A percentile compares a stretch with the other conserved stretches of the same genome.
Conservation (phyloP, 371 early-diverging fungal species). For the Lichtheimia ramosa region DNA sequence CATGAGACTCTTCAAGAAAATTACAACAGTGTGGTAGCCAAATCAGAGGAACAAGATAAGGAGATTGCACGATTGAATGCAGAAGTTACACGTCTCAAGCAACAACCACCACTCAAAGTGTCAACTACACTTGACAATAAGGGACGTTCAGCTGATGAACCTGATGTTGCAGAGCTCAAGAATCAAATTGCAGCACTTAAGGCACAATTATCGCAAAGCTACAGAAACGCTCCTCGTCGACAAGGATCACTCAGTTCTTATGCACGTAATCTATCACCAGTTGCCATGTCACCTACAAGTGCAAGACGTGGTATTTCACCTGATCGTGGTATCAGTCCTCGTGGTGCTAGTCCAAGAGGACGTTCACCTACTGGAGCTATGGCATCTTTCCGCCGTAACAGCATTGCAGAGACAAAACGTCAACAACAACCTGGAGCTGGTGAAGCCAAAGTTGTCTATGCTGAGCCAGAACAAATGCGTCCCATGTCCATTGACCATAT, state of each 20-base stretch:
- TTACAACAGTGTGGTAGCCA: constrained; percentile 51
- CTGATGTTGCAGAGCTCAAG: constrained; percentile 47
- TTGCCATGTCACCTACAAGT: constrained; percentile 20
- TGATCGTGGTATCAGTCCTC: constrained; percentile 23
- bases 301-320: constrained; percentile 35
- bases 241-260: constrained; percentile 40
- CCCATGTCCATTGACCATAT: constrained; percentile 46
- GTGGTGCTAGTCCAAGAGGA: constrained; percentile 32
- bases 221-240: constrained; percentile 40
- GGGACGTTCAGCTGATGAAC: constrained; percentile 8
- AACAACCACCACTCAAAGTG: constrained; percentile 21
- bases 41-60: constrained; percentile 65
- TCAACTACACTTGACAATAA: not conserved
- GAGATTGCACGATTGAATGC: constrained; percentile 67
- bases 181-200: constrained; percentile 54
- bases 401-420: constrained; percentile 18
- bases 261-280: constrained; percentile 36
- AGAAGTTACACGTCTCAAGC: constrained; percentile 69
- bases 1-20: constrained; percentile 49
- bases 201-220: constrained; percentile 47
- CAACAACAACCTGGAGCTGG: too few species aligned
- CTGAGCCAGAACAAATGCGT: constrained; percentile 29
- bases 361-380: constrained; percentile 36
- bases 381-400: constrained; percentile 32
- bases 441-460: not conserved